Evolutionary conservation across 352 stramenopile genomes (phyloP).

Genomic region (Globisporangium echinulatum): DNA sequence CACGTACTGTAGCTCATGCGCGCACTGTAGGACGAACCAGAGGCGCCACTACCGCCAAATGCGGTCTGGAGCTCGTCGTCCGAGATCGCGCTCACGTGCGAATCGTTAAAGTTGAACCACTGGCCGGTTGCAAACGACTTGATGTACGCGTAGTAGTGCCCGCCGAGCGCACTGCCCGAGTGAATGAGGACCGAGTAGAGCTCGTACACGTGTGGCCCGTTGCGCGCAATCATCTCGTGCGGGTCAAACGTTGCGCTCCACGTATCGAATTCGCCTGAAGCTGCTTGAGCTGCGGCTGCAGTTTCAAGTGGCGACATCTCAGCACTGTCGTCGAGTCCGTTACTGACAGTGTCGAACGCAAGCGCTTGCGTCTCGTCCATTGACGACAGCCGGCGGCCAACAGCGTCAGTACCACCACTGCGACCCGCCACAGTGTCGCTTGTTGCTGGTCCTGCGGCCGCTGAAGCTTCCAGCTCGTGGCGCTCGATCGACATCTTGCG

Average conservation of each 20-base stretch:
- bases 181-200: slow-evolving; percentile 92
- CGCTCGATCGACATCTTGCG: slow-evolving; percentile 86
- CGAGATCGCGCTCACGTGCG: slow-evolving; percentile 69
- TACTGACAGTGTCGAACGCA: slow-evolving; percentile 23
- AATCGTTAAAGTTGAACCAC: slow-evolving; percentile 90
- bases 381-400: slow-evolving; percentile 47
- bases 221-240: slow-evolving; percentile 49
- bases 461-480: slow-evolving; percentile 51
- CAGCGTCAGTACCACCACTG: background rate
- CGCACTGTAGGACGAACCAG: slow-evolving; percentile 32
- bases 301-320: slow-evolving; percentile 5
- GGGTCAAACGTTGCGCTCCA: slow-evolving; percentile 68
- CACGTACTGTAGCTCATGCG: slow-evolving; percentile 67
- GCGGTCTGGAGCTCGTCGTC: slow-evolving; percentile 72
- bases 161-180: slow-evolving; percentile 85
- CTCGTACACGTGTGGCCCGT: slow-evolving; percentile 82
- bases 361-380: slow-evolving; percentile 70
- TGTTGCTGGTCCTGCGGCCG: slow-evolving; percentile 6
- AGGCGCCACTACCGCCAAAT: slow-evolving; percentile 47
- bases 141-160: slow-evolving; percentile 94
- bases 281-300: slow-evolving; percentile 2
- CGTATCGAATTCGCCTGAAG: slow-evolving; percentile 32
- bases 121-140: slow-evolving; percentile 74
- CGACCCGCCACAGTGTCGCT: slow-evolving; percentile 6
- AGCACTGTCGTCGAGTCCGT: slow-evolving; percentile 7